Conservation (phyloP, 352 stramenopile genomes). For the Pythium sukuiense region DNA sequence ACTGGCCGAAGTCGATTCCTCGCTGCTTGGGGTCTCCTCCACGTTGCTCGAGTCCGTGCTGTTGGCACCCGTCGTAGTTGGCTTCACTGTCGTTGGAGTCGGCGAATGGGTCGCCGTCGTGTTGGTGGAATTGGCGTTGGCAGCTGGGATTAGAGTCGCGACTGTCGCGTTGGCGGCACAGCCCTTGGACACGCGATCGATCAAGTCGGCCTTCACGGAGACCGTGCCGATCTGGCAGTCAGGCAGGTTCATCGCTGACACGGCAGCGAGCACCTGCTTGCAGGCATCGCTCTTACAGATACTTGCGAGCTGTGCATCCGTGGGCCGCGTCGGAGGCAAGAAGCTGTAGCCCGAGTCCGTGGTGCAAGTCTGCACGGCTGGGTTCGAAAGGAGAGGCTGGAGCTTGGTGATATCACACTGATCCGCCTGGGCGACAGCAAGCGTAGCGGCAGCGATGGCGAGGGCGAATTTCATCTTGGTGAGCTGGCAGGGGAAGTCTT, state of each 20-base stretch:
- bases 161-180: slow-evolving; percentile 8
- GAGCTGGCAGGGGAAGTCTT: neutral
- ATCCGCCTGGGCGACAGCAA: slow-evolving; percentile 3
- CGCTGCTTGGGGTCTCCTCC: neutral
- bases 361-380: slow-evolving; percentile 14
- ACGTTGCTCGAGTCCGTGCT: neutral
- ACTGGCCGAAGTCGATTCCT: neutral
- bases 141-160: neutral
- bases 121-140: neutral
- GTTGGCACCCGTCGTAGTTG: slow-evolving; percentile 6
- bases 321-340: slow-evolving; percentile 20
- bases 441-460: slow-evolving; percentile 9
- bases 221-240: slow-evolving; percentile 26
- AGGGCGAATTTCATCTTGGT: slow-evolving; percentile 18
- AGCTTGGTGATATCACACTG: slow-evolving; percentile 22
- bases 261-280: slow-evolving; percentile 15
- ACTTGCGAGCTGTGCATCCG: slow-evolving; percentile 20
- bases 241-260: slow-evolving; percentile 12
- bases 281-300: slow-evolving; percentile 29
- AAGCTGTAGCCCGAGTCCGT: slow-evolving; percentile 19
- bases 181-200: slow-evolving; percentile 19
- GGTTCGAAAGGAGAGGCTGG: slow-evolving; percentile 15
- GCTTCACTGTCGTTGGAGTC: neutral
- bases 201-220: slow-evolving; percentile 19
- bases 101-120: slow-evolving; percentile 1